phyloP scores from a whole-genome alignment of 768 basidiomycete species.

The Rhodocollybia butyracea region DNA sequence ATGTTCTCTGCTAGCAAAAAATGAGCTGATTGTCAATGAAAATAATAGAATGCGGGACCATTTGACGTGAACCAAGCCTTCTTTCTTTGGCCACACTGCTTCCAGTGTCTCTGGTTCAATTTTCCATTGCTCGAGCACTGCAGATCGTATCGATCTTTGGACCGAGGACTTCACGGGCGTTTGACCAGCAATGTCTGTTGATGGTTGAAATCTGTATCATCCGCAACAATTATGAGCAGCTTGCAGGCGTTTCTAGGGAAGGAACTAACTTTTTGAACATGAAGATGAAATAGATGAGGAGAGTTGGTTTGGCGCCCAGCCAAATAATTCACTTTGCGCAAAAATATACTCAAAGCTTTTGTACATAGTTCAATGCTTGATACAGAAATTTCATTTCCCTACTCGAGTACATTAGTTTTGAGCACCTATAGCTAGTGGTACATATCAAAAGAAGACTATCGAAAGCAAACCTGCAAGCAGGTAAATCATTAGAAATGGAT shows the following conservation, averaged over 20 bases:
- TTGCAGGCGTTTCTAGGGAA: constrained; percentile 1
- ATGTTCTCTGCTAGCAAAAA: constrained; percentile 78
- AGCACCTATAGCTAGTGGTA: constrained; percentile 32
- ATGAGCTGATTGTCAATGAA: constrained; percentile 13
- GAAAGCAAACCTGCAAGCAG: constrained; percentile 25
- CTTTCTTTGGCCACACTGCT: constrained; percentile 98
- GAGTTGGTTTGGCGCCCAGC: not conserved
- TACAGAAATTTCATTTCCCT: too few relatives aligned
- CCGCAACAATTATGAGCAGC: not conserved
- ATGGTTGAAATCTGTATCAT: constrained; percentile 56
- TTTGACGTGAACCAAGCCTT: constrained; percentile 87
- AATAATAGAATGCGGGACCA: constrained; percentile 56
- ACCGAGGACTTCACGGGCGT: constrained; percentile 92
- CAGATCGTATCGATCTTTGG: constrained; percentile 82
- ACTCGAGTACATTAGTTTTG: constrained; percentile 45
- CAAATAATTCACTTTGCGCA: not conserved
- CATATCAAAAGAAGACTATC: constrained; percentile 29
- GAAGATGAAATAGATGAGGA: not conserved
- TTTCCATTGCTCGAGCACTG: constrained; percentile 80
- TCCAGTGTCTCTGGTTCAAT: constrained; percentile 81
- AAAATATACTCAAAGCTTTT: not conserved
- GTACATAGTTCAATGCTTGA: too few relatives aligned
- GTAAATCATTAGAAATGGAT: constrained; percentile 12
- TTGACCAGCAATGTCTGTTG: constrained; percentile 84
- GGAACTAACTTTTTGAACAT: constrained; percentile 75